Base-by-base conservation (phyloP, 176 grass and related monocot species). In the Ananas comosus region DNA sequence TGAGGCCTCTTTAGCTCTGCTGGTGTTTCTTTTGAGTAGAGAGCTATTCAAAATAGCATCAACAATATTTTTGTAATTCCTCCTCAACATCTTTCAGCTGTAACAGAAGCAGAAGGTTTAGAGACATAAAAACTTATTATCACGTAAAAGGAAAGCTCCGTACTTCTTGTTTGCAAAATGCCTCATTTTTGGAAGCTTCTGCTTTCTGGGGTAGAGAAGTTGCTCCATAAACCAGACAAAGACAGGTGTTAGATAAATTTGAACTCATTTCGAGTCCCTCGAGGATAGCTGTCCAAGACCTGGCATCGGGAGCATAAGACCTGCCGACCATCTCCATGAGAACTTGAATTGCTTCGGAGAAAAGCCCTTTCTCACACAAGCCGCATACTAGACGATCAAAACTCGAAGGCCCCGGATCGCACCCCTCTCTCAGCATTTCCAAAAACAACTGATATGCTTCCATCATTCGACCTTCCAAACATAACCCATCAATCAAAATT, bases 361-460 rank as follows among this genome's bases (percentile, higher is more conserved):
- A 50, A 21, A 76, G 23, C 10, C 53, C 28, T 61, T 75, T 51
- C 14, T 78, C 54, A 61, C 51, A 58, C 61, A 79, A 78, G 22
- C 56, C 71, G 9, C 64, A 48, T 33, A 80, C 47, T 48, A 82
- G 59, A 19, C 27, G 29, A 70, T 68, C 73, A 52, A 81, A 76
- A 56, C 22, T 67, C 47, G 76, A 66, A 6, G 56, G 53, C 18
- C 82, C 86, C 54, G 51, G 19, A 63, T 14, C 24, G 3, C 25
- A 67, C 53, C 77, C 78, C 47, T 66, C 13, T 0, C 73, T 52
- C 10, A 71, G 13, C 63, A 85, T 80, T 21, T 80, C 79, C 70
- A 75, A 23, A 21, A 88, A 78, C 66, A 92, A 53, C 53, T 54
- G 49, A 11, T 70, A 49, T 61, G 81, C 81, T 50, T 16, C 56